These are phyloP conservation scores for Cercophora scortea DNA, from an alignment of 495 filamentous ascomycete genomes.

Conservation along the genomic window DNA sequence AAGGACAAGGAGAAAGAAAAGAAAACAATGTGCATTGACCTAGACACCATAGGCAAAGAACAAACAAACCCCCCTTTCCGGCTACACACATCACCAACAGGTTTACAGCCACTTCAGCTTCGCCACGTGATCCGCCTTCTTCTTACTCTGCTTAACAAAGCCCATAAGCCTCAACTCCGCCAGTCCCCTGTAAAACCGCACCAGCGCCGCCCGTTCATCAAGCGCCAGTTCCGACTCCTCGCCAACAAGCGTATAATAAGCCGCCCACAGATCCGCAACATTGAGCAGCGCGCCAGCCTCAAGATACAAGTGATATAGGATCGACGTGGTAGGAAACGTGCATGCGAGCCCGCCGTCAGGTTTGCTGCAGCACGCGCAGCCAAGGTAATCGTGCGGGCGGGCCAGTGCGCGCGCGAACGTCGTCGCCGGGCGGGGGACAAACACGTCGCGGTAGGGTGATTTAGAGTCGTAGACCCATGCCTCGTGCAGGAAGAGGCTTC, in stretches of 20 bases:
- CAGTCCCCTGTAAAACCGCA: conserved; percentile 72
- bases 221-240: conserved; percentile 41
- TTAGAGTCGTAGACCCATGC: conserved; percentile 76
- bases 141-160: conserved; percentile 80
- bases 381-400: conserved; percentile 78
- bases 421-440: conserved; percentile 69
- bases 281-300: conserved; percentile 87
- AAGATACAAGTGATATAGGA: conserved; percentile 85
- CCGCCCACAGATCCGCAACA: conserved; percentile 79
- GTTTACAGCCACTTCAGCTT: conserved; percentile 52
- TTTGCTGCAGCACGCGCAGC: conserved; percentile 57
- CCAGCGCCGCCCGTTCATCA: conserved; percentile 48
- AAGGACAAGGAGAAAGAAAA: no score
- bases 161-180: conserved; percentile 81
- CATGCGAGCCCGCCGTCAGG: conserved; percentile 41
- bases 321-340: conserved; percentile 68
- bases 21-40: background rate
- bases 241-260: conserved; percentile 70
- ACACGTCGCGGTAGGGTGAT: conserved; percentile 71
- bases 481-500: conserved; percentile 66
- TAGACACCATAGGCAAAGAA: conserved; percentile 7
- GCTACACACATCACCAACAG: background rate
- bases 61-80: background rate
- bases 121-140: conserved; percentile 83
- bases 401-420: conserved; percentile 76